These are phyloP conservation scores for Lolium multiflorum DNA, from an alignment of 176 grass and related monocot species.

Conservation along the genomic window DNA sequence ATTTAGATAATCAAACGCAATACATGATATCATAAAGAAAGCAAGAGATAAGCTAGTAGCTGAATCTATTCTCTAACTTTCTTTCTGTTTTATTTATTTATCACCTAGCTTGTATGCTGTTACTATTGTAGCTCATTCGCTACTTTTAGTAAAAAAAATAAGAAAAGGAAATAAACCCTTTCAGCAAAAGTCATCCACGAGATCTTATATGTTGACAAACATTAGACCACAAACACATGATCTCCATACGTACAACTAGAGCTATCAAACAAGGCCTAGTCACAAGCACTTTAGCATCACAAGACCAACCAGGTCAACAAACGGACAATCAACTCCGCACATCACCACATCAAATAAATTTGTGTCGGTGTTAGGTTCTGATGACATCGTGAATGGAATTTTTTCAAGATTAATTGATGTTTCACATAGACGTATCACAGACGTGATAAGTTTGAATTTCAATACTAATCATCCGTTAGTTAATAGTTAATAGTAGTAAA, in stretches of 20 bases:
- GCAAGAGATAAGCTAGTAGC: not conserved
- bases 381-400: not conserved
- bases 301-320: not conserved
- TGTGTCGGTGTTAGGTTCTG: not conserved
- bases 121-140: not conserved
- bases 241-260: not conserved
- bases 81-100: not conserved
- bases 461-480: not conserved
- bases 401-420: not conserved
- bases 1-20: not conserved
- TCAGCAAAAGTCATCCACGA: not conserved
- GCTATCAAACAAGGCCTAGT: not conserved
- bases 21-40: not conserved
- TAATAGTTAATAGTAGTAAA: not conserved
- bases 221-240: not conserved
- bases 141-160: not conserved
- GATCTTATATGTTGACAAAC: not conserved
- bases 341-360: not conserved
- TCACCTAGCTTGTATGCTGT: not conserved
- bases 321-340: not conserved
- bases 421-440: not conserved
- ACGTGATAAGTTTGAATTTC: not conserved
- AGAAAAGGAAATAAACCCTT: not conserved
- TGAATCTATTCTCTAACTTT: not conserved
- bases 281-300: slow-evolving; percentile 22